These are phyloP conservation scores for Cercospora brassicicola DNA, from an alignment of 2,329 filamentous ascomycete species.

Conservation along the genomic window DNA sequence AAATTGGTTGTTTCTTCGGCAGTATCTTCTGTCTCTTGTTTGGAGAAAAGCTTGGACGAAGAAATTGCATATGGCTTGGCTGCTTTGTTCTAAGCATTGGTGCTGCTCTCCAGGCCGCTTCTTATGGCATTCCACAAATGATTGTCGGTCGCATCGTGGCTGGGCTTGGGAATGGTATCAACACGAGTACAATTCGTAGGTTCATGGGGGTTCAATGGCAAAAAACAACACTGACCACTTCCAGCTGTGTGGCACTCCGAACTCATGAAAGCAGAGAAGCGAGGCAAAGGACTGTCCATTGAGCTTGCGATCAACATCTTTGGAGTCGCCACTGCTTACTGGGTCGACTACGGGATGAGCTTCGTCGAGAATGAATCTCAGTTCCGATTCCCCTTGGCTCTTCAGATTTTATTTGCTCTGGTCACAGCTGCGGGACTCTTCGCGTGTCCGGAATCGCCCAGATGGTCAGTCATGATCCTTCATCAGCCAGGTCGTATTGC, in stretches of 20 bases:
- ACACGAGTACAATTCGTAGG: conserved; percentile 17
- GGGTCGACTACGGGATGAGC: conserved; percentile 42
- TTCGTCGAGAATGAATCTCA: conserved; percentile 38
- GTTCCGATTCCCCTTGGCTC: conserved; percentile 46
- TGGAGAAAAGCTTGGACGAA: conserved; percentile 51
- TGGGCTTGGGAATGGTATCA: conserved; percentile 17
- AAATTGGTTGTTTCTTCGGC: conserved; percentile 61
- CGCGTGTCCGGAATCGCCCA: conserved; percentile 43
- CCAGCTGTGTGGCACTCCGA: conserved; percentile 48
- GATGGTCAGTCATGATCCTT: conserved; percentile 32
- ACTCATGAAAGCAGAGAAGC: conserved; percentile 44
- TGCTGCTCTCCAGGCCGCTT: conserved; percentile 48
- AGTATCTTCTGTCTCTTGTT: conserved; percentile 49
- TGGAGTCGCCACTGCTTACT: conserved; percentile 21
- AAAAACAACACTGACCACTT: background rate
- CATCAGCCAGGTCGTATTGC: background rate
- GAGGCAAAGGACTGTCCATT: conserved; percentile 41
- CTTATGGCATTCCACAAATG: conserved; percentile 43
- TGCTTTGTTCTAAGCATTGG: conserved; percentile 51
- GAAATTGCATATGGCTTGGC: conserved; percentile 49
- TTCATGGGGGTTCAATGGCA: background rate
- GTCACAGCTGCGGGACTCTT: conserved; percentile 37
- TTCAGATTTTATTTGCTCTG: conserved; percentile 47
- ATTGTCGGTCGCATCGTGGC: conserved; percentile 34
- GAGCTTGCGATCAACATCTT: conserved; percentile 41